Conservation (phyloP, 805 yeast genomes). For the Hanseniaspora thailandica region DNA sequence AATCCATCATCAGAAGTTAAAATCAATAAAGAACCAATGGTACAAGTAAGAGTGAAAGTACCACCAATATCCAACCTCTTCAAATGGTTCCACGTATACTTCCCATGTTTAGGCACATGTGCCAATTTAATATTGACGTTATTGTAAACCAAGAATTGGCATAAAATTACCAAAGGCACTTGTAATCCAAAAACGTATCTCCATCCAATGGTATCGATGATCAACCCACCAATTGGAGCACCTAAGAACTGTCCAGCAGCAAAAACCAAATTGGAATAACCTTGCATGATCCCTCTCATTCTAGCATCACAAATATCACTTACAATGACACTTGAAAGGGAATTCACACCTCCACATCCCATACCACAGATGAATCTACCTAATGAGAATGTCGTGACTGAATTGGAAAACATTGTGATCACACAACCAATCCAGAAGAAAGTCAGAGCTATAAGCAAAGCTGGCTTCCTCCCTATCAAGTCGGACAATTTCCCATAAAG, state of each 20-base stretch:
- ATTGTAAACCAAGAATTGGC: conserved; percentile 31
- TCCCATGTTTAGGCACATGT: conserved; percentile 42
- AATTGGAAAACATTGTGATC: conserved; percentile 30
- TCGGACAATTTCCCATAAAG: conserved; percentile 51
- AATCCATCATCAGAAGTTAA: conserved; percentile 39
- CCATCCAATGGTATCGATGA: conserved; percentile 55
- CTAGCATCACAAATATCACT: conserved; percentile 67
- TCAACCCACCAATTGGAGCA: conserved; percentile 52
- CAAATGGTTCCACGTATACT: conserved; percentile 36
- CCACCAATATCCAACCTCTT: conserved; percentile 60
- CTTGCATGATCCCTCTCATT: conserved; percentile 72
- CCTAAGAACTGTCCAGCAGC: conserved; percentile 67
- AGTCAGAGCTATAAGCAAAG: conserved; percentile 33
- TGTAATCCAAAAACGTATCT: conserved; percentile 43
- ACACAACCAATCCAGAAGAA: conserved; percentile 39
- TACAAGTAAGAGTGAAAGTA: conserved; percentile 44
- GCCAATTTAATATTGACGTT: conserved; percentile 34
- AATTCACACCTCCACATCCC: conserved; percentile 83
- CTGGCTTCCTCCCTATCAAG: conserved; percentile 39
- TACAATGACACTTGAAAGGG: conserved; percentile 62
- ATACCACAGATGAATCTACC: conserved; percentile 70
- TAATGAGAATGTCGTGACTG: conserved; percentile 32
- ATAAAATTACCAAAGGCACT: conserved; percentile 34
- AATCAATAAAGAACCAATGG: conserved; percentile 36
- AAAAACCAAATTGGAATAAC: conserved; percentile 63